phyloP scores from a whole-genome alignment of 2,329 filamentous ascomycete species.

The Pseudocercospora vitis region DNA sequence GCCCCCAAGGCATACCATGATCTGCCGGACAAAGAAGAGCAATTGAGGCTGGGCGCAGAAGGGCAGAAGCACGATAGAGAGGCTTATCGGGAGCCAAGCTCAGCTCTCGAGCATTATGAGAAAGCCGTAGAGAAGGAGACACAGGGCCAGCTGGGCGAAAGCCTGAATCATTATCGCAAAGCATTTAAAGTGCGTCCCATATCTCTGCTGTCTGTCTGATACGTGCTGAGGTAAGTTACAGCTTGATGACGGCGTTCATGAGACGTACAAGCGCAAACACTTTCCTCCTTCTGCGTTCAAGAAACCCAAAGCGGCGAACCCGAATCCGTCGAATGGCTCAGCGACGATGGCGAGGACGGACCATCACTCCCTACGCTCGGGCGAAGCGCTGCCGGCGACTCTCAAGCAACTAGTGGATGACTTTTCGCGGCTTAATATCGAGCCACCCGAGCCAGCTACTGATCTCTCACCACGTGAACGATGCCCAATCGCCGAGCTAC shows the following conservation, averaged over 20 bases:
- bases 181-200: slow-evolving; percentile 70
- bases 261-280: slow-evolving; percentile 65
- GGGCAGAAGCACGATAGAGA: slow-evolving; percentile 43
- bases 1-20: slow-evolving; percentile 47
- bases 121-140: slow-evolving; percentile 84
- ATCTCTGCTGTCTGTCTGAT: slow-evolving; percentile 2
- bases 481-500: slow-evolving; percentile 76
- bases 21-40: slow-evolving; percentile 48
- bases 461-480: slow-evolving; percentile 71
- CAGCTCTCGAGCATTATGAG: slow-evolving; percentile 91
- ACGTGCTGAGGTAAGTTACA: slow-evolving; percentile 45
- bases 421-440: slow-evolving; percentile 71
- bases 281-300: slow-evolving; percentile 7
- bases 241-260: slow-evolving; percentile 83
- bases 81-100: slow-evolving; percentile 57
- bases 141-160: slow-evolving; percentile 83
- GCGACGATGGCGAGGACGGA: slow-evolving; percentile 55
- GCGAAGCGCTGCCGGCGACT: slow-evolving; percentile 51
- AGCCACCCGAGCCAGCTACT: slow-evolving; percentile 64
- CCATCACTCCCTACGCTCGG: slow-evolving; percentile 54
- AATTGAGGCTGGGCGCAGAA: slow-evolving; percentile 41
- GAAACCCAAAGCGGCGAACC: slow-evolving; percentile 46
- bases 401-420: slow-evolving; percentile 68
- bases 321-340: slow-evolving; percentile 48
- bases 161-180: slow-evolving; percentile 80